phyloP scores from a whole-genome alignment of 495 filamentous ascomycete species.

The Trichoderma reesei region DNA sequence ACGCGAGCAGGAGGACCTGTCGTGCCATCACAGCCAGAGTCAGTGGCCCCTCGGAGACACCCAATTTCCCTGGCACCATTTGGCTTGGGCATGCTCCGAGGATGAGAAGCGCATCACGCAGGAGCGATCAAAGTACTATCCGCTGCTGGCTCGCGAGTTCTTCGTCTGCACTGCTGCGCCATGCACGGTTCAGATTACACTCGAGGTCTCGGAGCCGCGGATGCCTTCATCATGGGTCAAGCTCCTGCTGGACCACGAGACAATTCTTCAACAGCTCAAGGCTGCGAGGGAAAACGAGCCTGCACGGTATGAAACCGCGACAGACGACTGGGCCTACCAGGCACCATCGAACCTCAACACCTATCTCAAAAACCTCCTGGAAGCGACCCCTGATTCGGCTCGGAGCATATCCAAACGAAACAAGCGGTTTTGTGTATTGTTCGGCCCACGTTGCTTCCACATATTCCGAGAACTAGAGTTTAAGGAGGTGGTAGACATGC shows the following conservation, averaged over 20 bases:
- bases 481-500: conserved; percentile 19
- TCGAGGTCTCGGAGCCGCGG: conserved; percentile 46
- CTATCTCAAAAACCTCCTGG: conserved; percentile 54
- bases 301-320: conserved; percentile 46
- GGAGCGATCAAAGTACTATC: conserved; percentile 21
- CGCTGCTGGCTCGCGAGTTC: conserved; percentile 14
- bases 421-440: conserved; percentile 60
- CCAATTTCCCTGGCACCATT: conserved; percentile 18
- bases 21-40: conserved; percentile 12
- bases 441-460: conserved; percentile 54
- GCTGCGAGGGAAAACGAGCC: conserved; percentile 46
- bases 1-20: neutral
- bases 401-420: conserved; percentile 56
- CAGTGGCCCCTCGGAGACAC: neutral
- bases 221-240: conserved; percentile 39
- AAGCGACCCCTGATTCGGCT: conserved; percentile 13
- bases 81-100: conserved; percentile 13
- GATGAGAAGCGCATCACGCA: neutral
- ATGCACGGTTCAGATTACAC: conserved; percentile 44
- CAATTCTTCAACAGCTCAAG: conserved; percentile 44
- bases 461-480: conserved; percentile 60
- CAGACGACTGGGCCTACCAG: conserved; percentile 34
- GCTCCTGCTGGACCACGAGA: conserved; percentile 45
- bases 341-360: conserved; percentile 46
- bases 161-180: conserved; percentile 52